Percentiles rank a stretch among this genome's conserved stretches.
Evolutionary conservation across 306 rosid genomes (phyloP).

Genomic region (Lablab purpureus): DNA sequence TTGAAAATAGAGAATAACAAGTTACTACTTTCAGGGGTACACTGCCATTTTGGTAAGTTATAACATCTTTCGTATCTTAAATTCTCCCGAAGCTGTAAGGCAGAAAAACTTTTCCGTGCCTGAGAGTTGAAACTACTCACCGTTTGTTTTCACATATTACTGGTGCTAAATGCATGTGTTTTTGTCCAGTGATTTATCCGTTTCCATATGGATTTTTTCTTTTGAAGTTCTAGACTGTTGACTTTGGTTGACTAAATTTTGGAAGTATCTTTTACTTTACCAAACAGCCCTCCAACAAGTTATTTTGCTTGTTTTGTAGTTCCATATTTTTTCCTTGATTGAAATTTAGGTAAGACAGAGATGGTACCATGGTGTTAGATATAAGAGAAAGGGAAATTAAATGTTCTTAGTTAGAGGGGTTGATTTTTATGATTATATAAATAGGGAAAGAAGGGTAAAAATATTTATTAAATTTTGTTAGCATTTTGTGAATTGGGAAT

Average conservation of each 20-base stretch:
- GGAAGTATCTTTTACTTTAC: not conserved
- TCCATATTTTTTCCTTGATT: not conserved
- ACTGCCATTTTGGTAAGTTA: constrained; percentile 6
- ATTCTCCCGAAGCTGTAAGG: constrained; percentile 5
- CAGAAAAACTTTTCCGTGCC: not conserved
- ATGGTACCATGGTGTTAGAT: not conserved
- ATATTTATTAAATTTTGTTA: not conserved
- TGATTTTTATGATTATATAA: not conserved
- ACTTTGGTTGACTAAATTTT: constrained; percentile 8
- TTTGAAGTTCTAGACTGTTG: not conserved
- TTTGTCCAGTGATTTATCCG: constrained; percentile 20
- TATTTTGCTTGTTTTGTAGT: not conserved
- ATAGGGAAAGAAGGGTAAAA: not conserved
- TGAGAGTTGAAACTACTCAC: not conserved
- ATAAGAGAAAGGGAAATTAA: not conserved
- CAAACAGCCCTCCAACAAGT: not conserved
- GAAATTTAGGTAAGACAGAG: constrained; percentile 16
- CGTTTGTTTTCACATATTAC: not conserved
- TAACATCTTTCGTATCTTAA: constrained; percentile 13
- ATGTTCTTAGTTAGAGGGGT: too few species aligned
- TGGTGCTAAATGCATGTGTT: not conserved
- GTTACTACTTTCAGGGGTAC: constrained; percentile 16
- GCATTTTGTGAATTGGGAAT: not conserved
- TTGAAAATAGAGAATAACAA: not conserved
- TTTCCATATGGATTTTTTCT: not conserved